These are phyloP conservation scores for Desmodesmus armatus DNA, from an alignment of 139 green algal genomes.

Conservation along the genomic window DNA sequence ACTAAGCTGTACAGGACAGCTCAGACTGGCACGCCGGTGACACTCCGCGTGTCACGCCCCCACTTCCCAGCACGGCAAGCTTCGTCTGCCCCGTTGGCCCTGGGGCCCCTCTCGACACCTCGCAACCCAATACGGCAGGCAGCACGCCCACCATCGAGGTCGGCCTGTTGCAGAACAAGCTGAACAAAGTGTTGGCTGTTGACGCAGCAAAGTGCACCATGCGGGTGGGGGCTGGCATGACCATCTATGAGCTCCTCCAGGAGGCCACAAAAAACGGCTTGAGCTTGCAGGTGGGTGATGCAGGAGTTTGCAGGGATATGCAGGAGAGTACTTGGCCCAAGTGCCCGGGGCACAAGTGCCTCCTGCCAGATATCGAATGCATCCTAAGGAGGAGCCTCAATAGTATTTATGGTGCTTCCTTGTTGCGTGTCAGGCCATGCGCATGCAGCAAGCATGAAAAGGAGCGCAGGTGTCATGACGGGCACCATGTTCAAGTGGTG, in stretches of 20 bases:
- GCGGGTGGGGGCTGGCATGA: conserved; percentile 19
- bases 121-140: not conserved
- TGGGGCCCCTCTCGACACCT: no score
- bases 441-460: no score
- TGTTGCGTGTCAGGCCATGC: no score
- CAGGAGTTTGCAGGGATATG: no score
- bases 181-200: conserved; percentile 28
- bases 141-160: not conserved
- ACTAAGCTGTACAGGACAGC: not conserved
- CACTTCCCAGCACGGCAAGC: not conserved
- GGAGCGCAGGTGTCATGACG: no score
- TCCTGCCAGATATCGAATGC: no score
- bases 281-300: conserved; percentile 28
- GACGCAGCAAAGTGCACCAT: conserved; percentile 2
- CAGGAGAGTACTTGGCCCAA: no score
- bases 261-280: not conserved
- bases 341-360: no score
- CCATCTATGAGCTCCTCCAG: not conserved
- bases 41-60: not conserved
- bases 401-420: not conserved
- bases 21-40: not conserved
- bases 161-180: conserved; percentile 3
- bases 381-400: not conserved
- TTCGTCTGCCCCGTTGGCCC: not conserved
- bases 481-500: not conserved